Conservation (phyloP, 2,329 filamentous ascomycete genomes). For the Aspergillus amoenus region DNA sequence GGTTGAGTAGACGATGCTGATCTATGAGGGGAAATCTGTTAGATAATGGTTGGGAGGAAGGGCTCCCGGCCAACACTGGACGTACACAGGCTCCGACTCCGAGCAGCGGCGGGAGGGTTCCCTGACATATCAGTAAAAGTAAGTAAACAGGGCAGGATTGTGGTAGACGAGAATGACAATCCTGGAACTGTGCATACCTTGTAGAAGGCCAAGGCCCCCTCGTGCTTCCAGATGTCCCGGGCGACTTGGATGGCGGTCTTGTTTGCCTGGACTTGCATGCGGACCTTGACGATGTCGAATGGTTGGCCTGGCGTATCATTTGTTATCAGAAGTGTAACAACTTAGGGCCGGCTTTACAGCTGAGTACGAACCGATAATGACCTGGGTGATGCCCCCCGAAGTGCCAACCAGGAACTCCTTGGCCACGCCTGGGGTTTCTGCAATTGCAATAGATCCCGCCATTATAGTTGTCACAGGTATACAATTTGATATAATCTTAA, state of each 20-base stretch:
- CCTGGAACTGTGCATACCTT: slow-evolving; percentile 37
- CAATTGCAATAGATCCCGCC: background rate
- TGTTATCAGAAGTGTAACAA: too few relatives aligned
- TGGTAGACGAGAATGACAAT: too few relatives aligned
- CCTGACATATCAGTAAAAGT: slow-evolving; percentile 49
- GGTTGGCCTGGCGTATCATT: slow-evolving; percentile 51
- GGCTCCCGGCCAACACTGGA: too few relatives aligned
- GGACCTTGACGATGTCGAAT: slow-evolving; percentile 92
- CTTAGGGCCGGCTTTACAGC: too few relatives aligned
- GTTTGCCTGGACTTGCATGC: slow-evolving; percentile 83
- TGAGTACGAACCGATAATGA: slow-evolving; percentile 70
- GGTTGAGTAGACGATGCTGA: slow-evolving; percentile 87
- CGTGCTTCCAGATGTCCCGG: slow-evolving; percentile 74
- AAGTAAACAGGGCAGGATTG: background rate
- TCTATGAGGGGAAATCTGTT: slow-evolving; percentile 30
- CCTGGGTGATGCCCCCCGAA: slow-evolving; percentile 83
- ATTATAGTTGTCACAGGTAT: too few relatives aligned
- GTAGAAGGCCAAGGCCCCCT: slow-evolving; percentile 89
- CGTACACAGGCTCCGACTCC: slow-evolving; percentile 88
- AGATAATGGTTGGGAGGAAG: too few relatives aligned
- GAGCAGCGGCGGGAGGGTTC: slow-evolving; percentile 84
- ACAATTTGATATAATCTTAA: too few relatives aligned
- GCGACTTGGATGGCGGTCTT: slow-evolving; percentile 71
- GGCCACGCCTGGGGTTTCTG: background rate
- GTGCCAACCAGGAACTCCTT: slow-evolving; percentile 55